Percentiles rank a stretch among this genome's conserved stretches.
Conservation (phyloP, 805 yeast genomes). For the Saitoella complicata region DNA sequence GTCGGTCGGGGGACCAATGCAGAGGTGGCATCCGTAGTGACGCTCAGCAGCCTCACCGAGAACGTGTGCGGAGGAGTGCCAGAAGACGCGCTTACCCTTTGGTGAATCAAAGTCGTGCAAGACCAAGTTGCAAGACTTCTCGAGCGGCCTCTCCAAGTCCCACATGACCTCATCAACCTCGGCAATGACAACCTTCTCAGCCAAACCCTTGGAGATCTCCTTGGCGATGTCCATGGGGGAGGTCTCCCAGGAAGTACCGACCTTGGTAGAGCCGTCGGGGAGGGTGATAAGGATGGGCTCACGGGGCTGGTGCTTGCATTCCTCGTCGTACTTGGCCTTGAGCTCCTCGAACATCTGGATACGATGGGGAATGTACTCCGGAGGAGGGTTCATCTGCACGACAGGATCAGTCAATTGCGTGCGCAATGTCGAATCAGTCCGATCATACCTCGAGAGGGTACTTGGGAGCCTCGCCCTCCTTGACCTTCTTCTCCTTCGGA, state of each 20-base stretch:
- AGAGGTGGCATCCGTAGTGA: conserved; percentile 83
- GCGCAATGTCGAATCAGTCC: no score
- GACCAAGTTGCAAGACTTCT: conserved; percentile 49
- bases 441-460: not conserved
- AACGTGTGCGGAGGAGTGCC: conserved; percentile 98
- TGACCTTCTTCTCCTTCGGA: conserved; percentile 12
- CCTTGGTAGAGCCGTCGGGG: conserved; percentile 69
- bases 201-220: conserved; percentile 69
- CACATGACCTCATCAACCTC: conserved; percentile 81
- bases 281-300: conserved; percentile 62
- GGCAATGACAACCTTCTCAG: conserved; percentile 79
- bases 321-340: conserved; percentile 60
- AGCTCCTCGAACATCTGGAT: conserved; percentile 62
- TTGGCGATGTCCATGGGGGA: conserved; percentile 75
- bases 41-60: conserved; percentile 97
- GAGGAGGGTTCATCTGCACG: conserved; percentile 48
- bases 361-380: conserved; percentile 71
- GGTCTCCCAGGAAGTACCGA: conserved; percentile 77
- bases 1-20: conserved; percentile 91
- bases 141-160: conserved; percentile 93
- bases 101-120: conserved; percentile 80
- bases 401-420: no score
- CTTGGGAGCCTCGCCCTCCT: not conserved
- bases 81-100: conserved; percentile 90
- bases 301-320: conserved; percentile 34